phyloP scores from a whole-genome alignment of 768 basidiomycete genomes.

The Boletellus sp. region DNA sequence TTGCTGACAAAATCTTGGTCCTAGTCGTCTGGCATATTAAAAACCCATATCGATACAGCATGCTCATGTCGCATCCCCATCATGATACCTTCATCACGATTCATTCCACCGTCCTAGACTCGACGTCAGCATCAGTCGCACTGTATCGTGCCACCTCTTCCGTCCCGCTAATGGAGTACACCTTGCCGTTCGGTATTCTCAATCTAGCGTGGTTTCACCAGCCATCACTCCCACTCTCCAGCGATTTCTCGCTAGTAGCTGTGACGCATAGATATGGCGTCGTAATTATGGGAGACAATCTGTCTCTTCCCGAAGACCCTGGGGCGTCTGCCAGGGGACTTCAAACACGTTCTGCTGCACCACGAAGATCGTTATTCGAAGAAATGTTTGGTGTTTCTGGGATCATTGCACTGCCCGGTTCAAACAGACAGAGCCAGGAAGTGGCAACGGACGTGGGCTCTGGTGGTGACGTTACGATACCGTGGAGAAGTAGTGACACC shows the following conservation, averaged over 20 bases:
- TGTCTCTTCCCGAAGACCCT: slow-evolving; percentile 39
- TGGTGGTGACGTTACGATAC: slow-evolving; percentile 17
- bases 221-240: slow-evolving; percentile 31
- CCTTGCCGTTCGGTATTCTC: slow-evolving; percentile 62
- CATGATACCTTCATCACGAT: slow-evolving; percentile 61
- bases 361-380: slow-evolving; percentile 68
- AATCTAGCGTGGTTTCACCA: slow-evolving; percentile 40
- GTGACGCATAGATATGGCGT: slow-evolving; percentile 65
- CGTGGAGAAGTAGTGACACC: slow-evolving; percentile 41
- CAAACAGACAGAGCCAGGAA: slow-evolving; percentile 18
- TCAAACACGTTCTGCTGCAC: slow-evolving; percentile 28
- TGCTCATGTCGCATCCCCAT: slow-evolving; percentile 52
- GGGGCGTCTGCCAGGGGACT: slow-evolving; percentile 40
- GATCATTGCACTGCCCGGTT: slow-evolving; percentile 38
- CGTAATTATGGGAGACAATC: slow-evolving; percentile 63
- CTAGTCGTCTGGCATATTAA: slow-evolving; percentile 61
- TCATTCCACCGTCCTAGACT: slow-evolving; percentile 33
- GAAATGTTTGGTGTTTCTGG: slow-evolving; percentile 87
- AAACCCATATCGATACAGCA: slow-evolving; percentile 36
- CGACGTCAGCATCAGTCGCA: slow-evolving; percentile 38
- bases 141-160: slow-evolving; percentile 48
- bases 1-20: not conserved
- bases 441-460: slow-evolving; percentile 11
- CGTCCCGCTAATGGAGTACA: slow-evolving; percentile 39
- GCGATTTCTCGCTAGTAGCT: slow-evolving; percentile 59